Evolutionary conservation across 2,329 filamentous ascomycete species (phyloP).

Genomic region (Aspergillus sp.): DNA sequence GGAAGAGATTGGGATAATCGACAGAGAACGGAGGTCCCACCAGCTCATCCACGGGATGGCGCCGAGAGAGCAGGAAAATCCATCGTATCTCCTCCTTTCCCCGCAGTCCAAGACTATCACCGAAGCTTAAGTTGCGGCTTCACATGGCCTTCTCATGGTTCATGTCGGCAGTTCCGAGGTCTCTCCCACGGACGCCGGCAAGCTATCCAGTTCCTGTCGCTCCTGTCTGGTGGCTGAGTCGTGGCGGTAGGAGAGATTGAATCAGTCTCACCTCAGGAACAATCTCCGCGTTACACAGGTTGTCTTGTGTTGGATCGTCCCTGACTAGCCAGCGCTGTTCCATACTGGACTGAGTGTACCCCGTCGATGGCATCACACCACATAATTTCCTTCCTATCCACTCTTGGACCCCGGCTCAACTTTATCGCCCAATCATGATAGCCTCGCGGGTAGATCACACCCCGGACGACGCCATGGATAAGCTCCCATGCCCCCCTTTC

Average conservation of each 20-base stretch:
- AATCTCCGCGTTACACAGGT: too few relatives aligned
- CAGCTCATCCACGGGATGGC: too few relatives aligned
- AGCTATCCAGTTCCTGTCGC: background rate
- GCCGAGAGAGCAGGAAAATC: background rate
- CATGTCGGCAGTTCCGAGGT: background rate
- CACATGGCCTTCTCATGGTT: background rate
- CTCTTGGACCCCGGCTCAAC: background rate
- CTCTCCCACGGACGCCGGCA: background rate
- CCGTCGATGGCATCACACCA: too few relatives aligned
- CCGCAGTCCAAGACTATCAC: background rate
- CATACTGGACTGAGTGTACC: too few relatives aligned
- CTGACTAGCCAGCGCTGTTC: too few relatives aligned
- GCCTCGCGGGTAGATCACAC: background rate
- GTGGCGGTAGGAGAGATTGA: too few relatives aligned
- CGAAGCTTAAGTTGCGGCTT: slow-evolving; percentile 1
- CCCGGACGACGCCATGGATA: background rate
- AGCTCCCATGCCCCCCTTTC: background rate
- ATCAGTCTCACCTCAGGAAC: too few relatives aligned
- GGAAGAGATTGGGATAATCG: too few relatives aligned
- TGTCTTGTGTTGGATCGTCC: too few relatives aligned
- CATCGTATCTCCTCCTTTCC: background rate
- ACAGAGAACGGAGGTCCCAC: too few relatives aligned
- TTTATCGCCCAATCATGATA: background rate
- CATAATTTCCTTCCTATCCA: too few relatives aligned
- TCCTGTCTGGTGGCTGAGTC: too few relatives aligned